These are phyloP conservation scores for Quercus ilex DNA, from an alignment of 306 rosid genomes.

Conservation along the genomic window DNA sequence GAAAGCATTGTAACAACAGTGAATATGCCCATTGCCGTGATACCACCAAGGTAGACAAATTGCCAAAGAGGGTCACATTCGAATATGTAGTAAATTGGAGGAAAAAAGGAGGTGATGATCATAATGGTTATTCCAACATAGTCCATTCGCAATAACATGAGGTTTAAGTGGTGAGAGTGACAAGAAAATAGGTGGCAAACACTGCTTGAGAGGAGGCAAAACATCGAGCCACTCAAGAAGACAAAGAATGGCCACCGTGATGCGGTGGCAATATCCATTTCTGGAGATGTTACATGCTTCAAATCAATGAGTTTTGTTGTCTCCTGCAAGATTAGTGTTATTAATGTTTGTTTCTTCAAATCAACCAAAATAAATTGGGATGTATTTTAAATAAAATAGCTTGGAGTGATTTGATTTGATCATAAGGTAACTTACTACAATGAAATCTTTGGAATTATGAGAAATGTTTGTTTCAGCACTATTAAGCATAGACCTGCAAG, in stretches of 20 bases:
- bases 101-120: slow-evolving; percentile 96
- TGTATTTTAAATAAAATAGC: not conserved
- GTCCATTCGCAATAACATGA: slow-evolving; percentile 60
- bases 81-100: slow-evolving; percentile 91
- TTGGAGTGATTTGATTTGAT: not conserved
- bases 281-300: slow-evolving; percentile 40
- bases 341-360: not conserved
- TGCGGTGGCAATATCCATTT: slow-evolving; percentile 27
- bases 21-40: slow-evolving; percentile 78
- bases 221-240: slow-evolving; percentile 85
- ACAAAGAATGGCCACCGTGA: slow-evolving; percentile 90
- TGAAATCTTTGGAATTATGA: slow-evolving; percentile 38
- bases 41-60: slow-evolving; percentile 68
- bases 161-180: slow-evolving; percentile 62
- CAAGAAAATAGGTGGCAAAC: slow-evolving; percentile 91
- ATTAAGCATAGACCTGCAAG: slow-evolving; percentile 55
- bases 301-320: slow-evolving; percentile 47
- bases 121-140: slow-evolving; percentile 75
- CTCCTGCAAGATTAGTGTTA: slow-evolving; percentile 42
- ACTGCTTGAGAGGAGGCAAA: slow-evolving; percentile 92
- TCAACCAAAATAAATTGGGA: not conserved
- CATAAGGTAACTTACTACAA: slow-evolving; percentile 30
- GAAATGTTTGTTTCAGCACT: slow-evolving; percentile 60
- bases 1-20: slow-evolving; percentile 68
- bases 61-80: slow-evolving; percentile 88